A percentile compares a stretch with the other conserved stretches of the same genome.
phyloP scores from a whole-genome alignment of 208 protist species.

The Eutreptiella sp. region DNA sequence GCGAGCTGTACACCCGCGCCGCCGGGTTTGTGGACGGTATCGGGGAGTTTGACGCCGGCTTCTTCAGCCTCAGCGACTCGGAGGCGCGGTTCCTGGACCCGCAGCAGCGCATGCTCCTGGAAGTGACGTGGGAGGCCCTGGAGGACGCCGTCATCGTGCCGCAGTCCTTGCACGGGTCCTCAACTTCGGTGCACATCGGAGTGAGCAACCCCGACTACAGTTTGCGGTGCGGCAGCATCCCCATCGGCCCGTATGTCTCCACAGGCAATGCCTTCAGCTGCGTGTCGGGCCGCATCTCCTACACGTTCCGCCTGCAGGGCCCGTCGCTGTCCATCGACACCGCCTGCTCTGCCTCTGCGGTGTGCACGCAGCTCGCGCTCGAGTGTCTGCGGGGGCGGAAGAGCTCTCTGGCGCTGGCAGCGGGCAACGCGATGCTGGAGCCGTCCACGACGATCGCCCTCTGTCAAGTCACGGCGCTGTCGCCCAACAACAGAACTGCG shows the following conservation, averaged over 20 bases:
- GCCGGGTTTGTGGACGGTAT: too few relatives aligned
- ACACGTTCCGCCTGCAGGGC: conserved; percentile 46
- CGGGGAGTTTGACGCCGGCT: conserved; percentile 32
- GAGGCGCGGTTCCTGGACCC: conserved; percentile 40
- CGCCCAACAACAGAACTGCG: conserved; percentile 45
- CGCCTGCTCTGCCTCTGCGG: conserved; percentile 60
- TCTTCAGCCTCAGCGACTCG: conserved; percentile 18
- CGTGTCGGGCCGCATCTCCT: conserved; percentile 44
- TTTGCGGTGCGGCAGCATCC: conserved; percentile 10
- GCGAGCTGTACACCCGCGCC: too few relatives aligned
- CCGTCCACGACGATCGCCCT: conserved; percentile 32
- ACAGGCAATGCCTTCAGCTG: neutral
- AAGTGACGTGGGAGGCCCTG: conserved; percentile 33
- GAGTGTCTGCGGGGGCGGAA: conserved; percentile 25
- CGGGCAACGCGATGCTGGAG: conserved; percentile 40
- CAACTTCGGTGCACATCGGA: conserved; percentile 2
- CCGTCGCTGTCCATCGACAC: conserved; percentile 56
- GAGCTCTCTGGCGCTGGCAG: conserved; percentile 13
- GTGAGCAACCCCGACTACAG: conserved; percentile 17
- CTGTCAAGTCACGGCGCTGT: conserved; percentile 37
- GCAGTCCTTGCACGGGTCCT: conserved; percentile 1
- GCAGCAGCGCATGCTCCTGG: conserved; percentile 39
- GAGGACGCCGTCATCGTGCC: conserved; percentile 33
- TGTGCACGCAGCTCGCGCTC: conserved; percentile 48
- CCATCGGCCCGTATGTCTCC: conserved; percentile 5